A percentile compares a stretch with the other conserved stretches of the same genome.
phyloP scores from a whole-genome alignment of 768 basidiomycete genomes.

The Psilocybe subaeruginosa region DNA sequence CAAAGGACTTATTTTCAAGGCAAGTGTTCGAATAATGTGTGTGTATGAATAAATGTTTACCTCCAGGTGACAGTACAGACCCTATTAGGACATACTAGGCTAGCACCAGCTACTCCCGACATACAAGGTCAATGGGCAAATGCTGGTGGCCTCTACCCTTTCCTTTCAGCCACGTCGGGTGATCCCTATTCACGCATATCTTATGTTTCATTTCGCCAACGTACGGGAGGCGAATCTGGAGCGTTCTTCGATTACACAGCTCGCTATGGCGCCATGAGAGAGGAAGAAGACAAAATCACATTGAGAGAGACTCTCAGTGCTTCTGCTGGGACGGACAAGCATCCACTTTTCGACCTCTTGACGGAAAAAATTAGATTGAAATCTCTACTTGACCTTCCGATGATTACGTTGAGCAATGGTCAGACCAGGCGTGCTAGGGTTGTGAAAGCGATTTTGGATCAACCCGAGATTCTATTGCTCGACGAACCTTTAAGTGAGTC shows the following conservation, averaged over 20 bases:
- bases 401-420: constrained; percentile 87
- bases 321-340: constrained; percentile 3
- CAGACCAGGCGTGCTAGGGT: constrained; percentile 90
- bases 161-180: constrained; percentile 43
- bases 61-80: constrained; percentile 41
- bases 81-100: constrained; percentile 70
- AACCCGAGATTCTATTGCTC: constrained; percentile 78
- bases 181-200: constrained; percentile 56
- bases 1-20: constrained; percentile 68
- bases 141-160: constrained; percentile 75
- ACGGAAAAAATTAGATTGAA: constrained; percentile 58
- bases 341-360: constrained; percentile 51
- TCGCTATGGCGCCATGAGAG: constrained; percentile 86
- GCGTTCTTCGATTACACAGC: constrained; percentile 94
- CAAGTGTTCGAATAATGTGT: constrained; percentile 30
- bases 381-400: constrained; percentile 76
- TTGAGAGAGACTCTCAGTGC: constrained; percentile 21
- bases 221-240: constrained; percentile 52
- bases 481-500: constrained; percentile 88
- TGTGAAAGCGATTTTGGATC: constrained; percentile 68
- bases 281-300: constrained; percentile 65
- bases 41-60: background rate
- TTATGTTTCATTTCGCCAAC: constrained; percentile 71
- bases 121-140: constrained; percentile 41
- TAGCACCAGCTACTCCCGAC: constrained; percentile 57